phyloP scores from a whole-genome alignment of 2,329 filamentous ascomycete genomes.

The Allantophomopsis lycopodina region DNA sequence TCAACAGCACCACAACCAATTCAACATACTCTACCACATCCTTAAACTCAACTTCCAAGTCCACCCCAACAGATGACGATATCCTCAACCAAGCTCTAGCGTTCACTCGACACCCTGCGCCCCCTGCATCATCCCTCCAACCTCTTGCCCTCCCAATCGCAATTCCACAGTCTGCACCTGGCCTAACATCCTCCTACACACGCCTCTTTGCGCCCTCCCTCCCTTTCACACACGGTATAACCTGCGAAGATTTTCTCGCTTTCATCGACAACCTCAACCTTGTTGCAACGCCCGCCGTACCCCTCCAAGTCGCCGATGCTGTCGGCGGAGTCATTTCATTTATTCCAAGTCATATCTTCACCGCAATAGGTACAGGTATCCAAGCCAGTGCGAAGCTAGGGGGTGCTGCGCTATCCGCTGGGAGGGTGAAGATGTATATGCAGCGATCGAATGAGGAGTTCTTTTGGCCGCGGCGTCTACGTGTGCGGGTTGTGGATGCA shows the following conservation, averaged over 20 bases:
- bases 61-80: too few species aligned
- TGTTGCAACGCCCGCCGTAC: slow-evolving; percentile 17
- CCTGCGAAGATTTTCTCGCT: slow-evolving; percentile 13
- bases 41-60: too few species aligned
- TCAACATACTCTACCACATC: too few species aligned
- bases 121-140: background rate
- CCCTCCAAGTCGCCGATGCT: slow-evolving; percentile 12
- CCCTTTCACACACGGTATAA: slow-evolving; percentile 9
- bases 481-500: slow-evolving; percentile 13
- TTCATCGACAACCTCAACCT: slow-evolving; percentile 24
- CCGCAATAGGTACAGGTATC: slow-evolving; percentile 6
- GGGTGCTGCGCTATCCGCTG: slow-evolving; percentile 12
- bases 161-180: slow-evolving; percentile 4
- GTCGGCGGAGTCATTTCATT: slow-evolving; percentile 12
- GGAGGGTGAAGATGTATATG: slow-evolving; percentile 15
- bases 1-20: too few species aligned
- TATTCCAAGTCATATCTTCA: slow-evolving; percentile 13
- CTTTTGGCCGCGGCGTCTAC: slow-evolving; percentile 18
- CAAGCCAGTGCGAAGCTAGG: slow-evolving; percentile 10
- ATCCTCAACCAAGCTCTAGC: background rate
- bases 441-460: slow-evolving; percentile 16
- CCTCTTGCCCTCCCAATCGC: slow-evolving; percentile 3
- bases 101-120: background rate
- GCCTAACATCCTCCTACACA: slow-evolving; percentile 10
- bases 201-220: slow-evolving; percentile 14